These are phyloP conservation scores for Cladosporium cucumerinum DNA, from an alignment of 2,329 filamentous ascomycete species.

Conservation along the genomic window DNA sequence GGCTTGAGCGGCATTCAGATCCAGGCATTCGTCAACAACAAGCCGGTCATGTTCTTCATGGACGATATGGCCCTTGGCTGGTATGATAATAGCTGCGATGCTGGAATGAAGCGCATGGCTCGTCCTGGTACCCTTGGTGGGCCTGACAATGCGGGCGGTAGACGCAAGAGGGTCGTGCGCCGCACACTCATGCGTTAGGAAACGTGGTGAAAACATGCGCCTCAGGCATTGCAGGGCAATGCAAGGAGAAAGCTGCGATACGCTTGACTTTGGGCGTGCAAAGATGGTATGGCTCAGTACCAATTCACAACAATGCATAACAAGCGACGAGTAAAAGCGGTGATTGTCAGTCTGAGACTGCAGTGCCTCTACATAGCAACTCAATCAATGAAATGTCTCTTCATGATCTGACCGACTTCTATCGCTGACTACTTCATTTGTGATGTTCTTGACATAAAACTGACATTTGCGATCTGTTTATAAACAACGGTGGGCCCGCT, in stretches of 20 bases:
- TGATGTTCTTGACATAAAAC: neutral
- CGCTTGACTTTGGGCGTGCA: neutral
- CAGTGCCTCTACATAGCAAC: neutral
- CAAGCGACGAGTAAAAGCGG: neutral
- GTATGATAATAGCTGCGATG: slow-evolving; percentile 49
- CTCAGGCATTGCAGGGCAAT: slow-evolving; percentile 1
- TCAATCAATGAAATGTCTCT: neutral
- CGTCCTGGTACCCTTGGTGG: slow-evolving; percentile 5
- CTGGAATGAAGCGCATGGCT: slow-evolving; percentile 37
- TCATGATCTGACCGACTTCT: too few relatives aligned
- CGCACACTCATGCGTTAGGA: slow-evolving; percentile 16
- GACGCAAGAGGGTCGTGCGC: slow-evolving; percentile 6
- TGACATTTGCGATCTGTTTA: neutral
- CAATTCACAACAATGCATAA: neutral
- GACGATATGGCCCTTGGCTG: slow-evolving; percentile 49
- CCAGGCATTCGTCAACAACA: slow-evolving; percentile 41
- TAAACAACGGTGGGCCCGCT: neutral
- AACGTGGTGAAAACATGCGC: slow-evolving; percentile 1
- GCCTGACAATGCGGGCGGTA: neutral
- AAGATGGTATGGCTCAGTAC: neutral
- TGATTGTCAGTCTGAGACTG: slow-evolving; percentile 5
- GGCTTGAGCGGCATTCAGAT: slow-evolving; percentile 49
- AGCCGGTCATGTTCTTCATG: slow-evolving; percentile 44
- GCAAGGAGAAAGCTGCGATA: neutral
- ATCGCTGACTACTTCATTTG: neutral